Evolutionary conservation across 2,329 filamentous ascomycete genomes (phyloP), one percentile per base, ranked within the genome.

Genomic region (Curvularia sp.): DNA sequence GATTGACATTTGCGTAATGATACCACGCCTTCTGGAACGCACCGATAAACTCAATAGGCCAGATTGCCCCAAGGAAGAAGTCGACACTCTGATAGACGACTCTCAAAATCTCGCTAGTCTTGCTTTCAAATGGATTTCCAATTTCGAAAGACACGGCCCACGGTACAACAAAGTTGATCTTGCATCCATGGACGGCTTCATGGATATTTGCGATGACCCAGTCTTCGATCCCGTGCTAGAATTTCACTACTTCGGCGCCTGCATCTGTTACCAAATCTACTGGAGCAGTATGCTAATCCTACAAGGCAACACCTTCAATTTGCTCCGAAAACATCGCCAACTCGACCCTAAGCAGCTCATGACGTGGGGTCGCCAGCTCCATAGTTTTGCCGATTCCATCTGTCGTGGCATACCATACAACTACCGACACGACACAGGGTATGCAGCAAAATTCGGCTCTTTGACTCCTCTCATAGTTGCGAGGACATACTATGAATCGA

Each of bases 281-380:
- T 76, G 72, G 70, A 75, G 74, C 71, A 70, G 66, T 57, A 74
- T 76, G 71, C 57, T 76, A 7, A 73, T 77, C 49, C 49, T 76
- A 55, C 73, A 72, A 50, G 70, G 69, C 42, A 76, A 75, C 61
- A 74, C 67, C 1, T 76, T 76, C 65, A 65, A 59, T 27, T 58
- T 77, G 1, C 60, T 72, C 7, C 66, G 68, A 1, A 63, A 65
- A 45, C 55, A 61, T 59, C 68, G 64, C 18, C 49, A 66, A 36
- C 68, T 75, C 3, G 69, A 71, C 15, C 63, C 70, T 18, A 73
- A 70, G 41, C 66, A 74, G 34, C 55, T 74, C 5, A 64, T 70
- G 48, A 60, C 70, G 49, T 77, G 74, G 74, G 69, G 72, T 32
- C 66, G 64, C 5, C 71, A 76, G 46, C 63, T 77, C 21, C 55